Evolutionary conservation across 2,329 filamentous ascomycete genomes (phyloP), one percentile per base, ranked within the genome.

Genomic region (Cladosporium austrohemisphaericum): DNA sequence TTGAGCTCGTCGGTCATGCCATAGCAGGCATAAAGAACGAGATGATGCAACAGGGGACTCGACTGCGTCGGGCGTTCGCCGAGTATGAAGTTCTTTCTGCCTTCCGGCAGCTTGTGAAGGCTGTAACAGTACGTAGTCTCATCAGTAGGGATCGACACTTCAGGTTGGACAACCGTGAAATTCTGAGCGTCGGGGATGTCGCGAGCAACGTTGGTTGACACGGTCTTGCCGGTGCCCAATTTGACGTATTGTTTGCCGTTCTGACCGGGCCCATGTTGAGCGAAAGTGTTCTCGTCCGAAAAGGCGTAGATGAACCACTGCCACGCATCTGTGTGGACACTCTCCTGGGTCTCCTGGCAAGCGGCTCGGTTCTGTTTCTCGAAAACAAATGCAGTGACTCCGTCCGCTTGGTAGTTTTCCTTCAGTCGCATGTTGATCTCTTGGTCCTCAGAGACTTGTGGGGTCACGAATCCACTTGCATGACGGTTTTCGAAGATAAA

Each of bases 281-380:
- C 46, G 36, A 56, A 56, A 10, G 43, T 49, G 54, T 56, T 56
- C 18, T 40, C 18, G 11, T 53, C 47, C 5, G 54, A 56, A 28
- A 41, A 43, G 6, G 54, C 50, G 43, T 53, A 56, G 50, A 56
- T 56, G 43, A 56, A 49, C 54, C 54, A 56, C 38, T 56, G 54
- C 52, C 49, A 54, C 3, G 54, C 16, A 18, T 52, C 40, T 13
- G 14, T 44, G 26, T 26, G 26, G 14, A 54, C 45, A 31, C 51
- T 40, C 5, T 19, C 25, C 19, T 56, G 54, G n/a, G n/a, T 43
- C 29, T 55, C 20, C 16, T 49, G 35, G 29, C 54, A 56, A 38
- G 51, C 52, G 50, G 50, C 54, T 43, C 36, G 41, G 40, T 56
- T 56, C 16, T 51, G 38, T 35, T 56, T 56, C 19, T 56, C 52